These are phyloP conservation scores for Trypanosoma caninum DNA, from an alignment of 208 protist species.

Conservation along the genomic window DNA sequence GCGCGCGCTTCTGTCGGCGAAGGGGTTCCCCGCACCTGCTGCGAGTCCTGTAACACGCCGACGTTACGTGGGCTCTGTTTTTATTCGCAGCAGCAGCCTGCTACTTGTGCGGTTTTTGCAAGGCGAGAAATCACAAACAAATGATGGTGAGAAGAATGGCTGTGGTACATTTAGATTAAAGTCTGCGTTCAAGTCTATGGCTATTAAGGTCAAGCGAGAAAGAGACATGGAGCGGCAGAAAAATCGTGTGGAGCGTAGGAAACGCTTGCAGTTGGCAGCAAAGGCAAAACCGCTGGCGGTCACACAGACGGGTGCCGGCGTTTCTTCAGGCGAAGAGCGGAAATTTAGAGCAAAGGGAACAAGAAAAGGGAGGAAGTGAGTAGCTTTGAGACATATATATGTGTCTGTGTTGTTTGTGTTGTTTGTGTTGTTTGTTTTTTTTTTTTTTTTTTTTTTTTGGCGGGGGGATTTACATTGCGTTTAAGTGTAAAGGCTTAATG, in stretches of 20 bases:
- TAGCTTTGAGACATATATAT: background rate
- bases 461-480: background rate
- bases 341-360: constrained; percentile 8
- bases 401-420: background rate
- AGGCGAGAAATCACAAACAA: background rate
- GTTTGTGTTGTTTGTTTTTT: background rate
- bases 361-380: background rate
- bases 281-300: background rate
- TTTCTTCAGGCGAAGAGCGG: background rate
- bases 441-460: constrained; percentile 1
- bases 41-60: constrained; percentile 38
- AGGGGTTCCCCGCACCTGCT: constrained; percentile 25
- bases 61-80: constrained; percentile 60
- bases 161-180: constrained; percentile 11
- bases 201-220: constrained; percentile 38
- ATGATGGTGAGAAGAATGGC: background rate
- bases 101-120: constrained; percentile 63
- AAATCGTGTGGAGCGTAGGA: constrained; percentile 50
- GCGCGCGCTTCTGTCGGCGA: constrained; percentile 26
- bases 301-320: background rate
- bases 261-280: constrained; percentile 27
- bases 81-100: constrained; percentile 73
- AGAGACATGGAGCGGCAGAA: constrained; percentile 50
- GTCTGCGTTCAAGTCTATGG: constrained; percentile 38
- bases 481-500: too few species aligned